Conservation (phyloP, 73 alveolate species). For the Tetrahymena borealis region DNA sequence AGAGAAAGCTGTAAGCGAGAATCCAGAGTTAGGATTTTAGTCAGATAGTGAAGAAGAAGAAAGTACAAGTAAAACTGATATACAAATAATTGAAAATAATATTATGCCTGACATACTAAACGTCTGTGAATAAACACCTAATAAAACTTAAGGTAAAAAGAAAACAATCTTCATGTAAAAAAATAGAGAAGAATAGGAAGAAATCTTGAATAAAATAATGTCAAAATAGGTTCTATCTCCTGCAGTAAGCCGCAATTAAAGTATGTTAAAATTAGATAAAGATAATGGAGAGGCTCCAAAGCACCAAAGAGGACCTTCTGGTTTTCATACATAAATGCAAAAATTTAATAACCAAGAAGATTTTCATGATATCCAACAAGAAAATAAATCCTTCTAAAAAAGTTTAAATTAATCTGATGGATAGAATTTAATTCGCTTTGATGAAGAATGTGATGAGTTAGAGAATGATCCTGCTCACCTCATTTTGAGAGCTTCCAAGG, state of each 20-base stretch:
- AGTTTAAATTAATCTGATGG: no score
- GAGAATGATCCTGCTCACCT: neutral
- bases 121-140: neutral
- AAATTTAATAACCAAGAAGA: neutral
- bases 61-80: neutral
- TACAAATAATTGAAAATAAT: neutral
- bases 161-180: neutral
- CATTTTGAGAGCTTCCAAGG: neutral
- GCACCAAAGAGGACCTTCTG: neutral
- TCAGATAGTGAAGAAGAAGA: neutral
- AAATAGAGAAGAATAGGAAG: neutral
- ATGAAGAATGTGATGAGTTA: neutral
- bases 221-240: neutral
- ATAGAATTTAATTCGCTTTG: no score
- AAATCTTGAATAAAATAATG: neutral
- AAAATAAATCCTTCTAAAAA: no score
- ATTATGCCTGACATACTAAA: neutral
- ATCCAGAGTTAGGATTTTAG: neutral
- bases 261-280: neutral
- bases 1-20: neutral
- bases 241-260: neutral
- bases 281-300: neutral
- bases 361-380: neutral
- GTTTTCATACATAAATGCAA: neutral
- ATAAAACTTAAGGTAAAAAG: neutral